phyloP scores from a whole-genome alignment of 2,329 filamentous ascomycete species.

The Paraphaeosphaeria minitans region DNA sequence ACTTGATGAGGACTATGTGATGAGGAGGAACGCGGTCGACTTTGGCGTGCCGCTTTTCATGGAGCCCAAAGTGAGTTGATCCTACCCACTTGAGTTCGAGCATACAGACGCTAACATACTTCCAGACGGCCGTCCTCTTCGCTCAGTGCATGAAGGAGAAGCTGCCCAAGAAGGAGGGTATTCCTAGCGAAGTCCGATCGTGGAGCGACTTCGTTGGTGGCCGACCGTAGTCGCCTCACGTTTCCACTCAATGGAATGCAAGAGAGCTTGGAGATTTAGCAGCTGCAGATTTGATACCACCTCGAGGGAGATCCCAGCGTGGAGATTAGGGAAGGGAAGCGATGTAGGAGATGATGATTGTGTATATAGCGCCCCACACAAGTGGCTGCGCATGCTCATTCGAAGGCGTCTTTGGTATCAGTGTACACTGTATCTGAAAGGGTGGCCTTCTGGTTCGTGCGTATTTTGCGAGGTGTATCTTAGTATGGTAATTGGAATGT shows the following conservation, averaged over 20 bases:
- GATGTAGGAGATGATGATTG: neutral
- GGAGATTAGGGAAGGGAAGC: neutral
- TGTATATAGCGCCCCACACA: slow-evolving; percentile 11
- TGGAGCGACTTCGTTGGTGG: slow-evolving; percentile 93
- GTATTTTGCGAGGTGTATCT: slow-evolving; percentile 7
- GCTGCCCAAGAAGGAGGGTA: slow-evolving; percentile 84
- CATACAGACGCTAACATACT: slow-evolving; percentile 22
- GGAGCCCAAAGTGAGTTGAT: slow-evolving; percentile 85
- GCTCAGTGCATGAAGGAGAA: slow-evolving; percentile 98
- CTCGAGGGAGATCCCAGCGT: neutral
- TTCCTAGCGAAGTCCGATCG: slow-evolving; percentile 86
- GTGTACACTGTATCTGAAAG: slow-evolving; percentile 7
- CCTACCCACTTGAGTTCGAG: neutral
- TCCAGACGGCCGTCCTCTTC: slow-evolving; percentile 90
- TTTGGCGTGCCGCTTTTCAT: slow-evolving; percentile 98
- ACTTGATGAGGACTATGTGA: slow-evolving; percentile 94
- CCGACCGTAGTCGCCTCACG: slow-evolving; percentile 30
- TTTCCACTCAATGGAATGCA: neutral
- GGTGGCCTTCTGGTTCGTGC: neutral
- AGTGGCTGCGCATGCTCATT: neutral
- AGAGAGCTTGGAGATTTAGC: neutral
- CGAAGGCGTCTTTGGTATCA: slow-evolving; percentile 7
- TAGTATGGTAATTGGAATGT: slow-evolving; percentile 2
- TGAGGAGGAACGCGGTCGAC: slow-evolving; percentile 97
- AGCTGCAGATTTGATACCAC: slow-evolving; percentile 3